phyloP scores from a whole-genome alignment of 345 rosid species.

The Salix dunnii region DNA sequence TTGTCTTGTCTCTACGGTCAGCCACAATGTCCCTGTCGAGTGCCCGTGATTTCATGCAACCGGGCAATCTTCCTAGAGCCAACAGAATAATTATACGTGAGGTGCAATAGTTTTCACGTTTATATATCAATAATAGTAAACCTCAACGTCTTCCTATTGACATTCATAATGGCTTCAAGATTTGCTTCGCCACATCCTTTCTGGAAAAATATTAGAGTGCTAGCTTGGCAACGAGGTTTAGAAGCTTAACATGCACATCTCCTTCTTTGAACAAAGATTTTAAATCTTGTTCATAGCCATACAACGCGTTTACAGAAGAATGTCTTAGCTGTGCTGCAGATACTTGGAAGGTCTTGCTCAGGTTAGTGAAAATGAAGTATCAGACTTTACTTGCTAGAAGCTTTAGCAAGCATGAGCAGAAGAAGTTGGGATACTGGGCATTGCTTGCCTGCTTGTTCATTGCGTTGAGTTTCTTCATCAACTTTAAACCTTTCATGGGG shows the following conservation, averaged over 20 bases:
- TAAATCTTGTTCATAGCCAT: not conserved
- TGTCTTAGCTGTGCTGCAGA: not conserved
- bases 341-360: not conserved
- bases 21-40: slow-evolving; percentile 1
- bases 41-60: not conserved
- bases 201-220: not conserved
- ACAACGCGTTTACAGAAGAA: not conserved
- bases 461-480: slow-evolving; percentile 47
- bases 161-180: not conserved
- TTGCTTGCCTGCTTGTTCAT: slow-evolving; percentile 43
- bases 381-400: slow-evolving; percentile 62
- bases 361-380: slow-evolving; percentile 20
- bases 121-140: not conserved
- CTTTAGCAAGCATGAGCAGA: slow-evolving; percentile 63
- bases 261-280: not conserved
- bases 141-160: not conserved
- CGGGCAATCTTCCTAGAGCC: not conserved
- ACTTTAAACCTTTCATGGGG: slow-evolving; percentile 52
- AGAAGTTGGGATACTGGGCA: slow-evolving; percentile 62
- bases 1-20: not conserved
- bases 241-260: not conserved
- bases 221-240: not conserved
- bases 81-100: not conserved
- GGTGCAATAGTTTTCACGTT: not conserved
- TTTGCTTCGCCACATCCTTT: not conserved